phyloP scores from a whole-genome alignment of 768 basidiomycete species.

The Agrocybe chaxingu region DNA sequence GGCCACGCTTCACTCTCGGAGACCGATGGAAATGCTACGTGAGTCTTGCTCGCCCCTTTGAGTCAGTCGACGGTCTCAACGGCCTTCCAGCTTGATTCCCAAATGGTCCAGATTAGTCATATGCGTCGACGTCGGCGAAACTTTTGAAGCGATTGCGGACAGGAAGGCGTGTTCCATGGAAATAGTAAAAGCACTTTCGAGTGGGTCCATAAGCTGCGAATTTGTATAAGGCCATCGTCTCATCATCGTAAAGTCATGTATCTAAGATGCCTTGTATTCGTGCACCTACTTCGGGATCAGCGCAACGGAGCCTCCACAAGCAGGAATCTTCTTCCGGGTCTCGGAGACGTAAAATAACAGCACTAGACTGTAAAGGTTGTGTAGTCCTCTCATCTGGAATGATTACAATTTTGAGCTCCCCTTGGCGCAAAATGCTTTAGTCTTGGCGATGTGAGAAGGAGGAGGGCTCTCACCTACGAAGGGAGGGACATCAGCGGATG shows the following conservation, averaged over 20 bases:
- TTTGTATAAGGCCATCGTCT: neutral
- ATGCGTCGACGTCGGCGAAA: too few relatives aligned
- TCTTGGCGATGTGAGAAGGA: slow-evolving; percentile 5
- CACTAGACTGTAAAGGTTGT: slow-evolving; percentile 1
- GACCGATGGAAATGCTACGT: too few relatives aligned
- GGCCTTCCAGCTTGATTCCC: too few relatives aligned
- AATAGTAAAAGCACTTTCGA: too few relatives aligned
- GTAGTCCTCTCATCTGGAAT: slow-evolving; percentile 16
- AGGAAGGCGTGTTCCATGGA: too few relatives aligned
- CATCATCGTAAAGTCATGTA: neutral
- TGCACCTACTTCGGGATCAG: slow-evolving; percentile 33
- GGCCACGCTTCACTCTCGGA: neutral
- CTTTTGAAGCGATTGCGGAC: too few relatives aligned
- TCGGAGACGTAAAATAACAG: slow-evolving; percentile 51
- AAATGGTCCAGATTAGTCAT: too few relatives aligned
- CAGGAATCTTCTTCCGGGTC: slow-evolving; percentile 69
- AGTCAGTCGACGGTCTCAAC: too few relatives aligned
- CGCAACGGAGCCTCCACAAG: slow-evolving; percentile 66
- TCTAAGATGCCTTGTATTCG: slow-evolving; percentile 12
- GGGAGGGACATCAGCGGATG: slow-evolving; percentile 51
- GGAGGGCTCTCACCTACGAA: slow-evolving; percentile 49
- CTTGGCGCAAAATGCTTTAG: slow-evolving; percentile 30
- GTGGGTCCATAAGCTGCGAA: too few relatives aligned
- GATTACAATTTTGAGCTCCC: slow-evolving; percentile 63
- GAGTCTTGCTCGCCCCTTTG: too few relatives aligned